These are phyloP conservation scores for Eutypella sp. DNA, from an alignment of 2,329 filamentous ascomycete species.

Conservation along the genomic window DNA sequence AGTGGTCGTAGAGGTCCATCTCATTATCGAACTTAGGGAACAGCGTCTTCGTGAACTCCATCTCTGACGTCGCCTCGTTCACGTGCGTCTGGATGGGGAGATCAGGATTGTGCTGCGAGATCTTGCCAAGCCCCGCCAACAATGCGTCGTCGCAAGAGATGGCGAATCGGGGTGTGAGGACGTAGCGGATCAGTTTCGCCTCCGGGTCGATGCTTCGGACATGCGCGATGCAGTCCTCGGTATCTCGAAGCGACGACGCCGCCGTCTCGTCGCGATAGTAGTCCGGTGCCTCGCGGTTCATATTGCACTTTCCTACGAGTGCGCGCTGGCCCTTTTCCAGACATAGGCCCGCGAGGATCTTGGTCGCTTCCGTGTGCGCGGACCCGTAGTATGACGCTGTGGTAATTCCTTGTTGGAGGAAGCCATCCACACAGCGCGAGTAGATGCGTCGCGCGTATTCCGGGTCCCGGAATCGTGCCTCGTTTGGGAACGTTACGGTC, in stretches of 20 bases:
- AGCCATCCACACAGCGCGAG: slow-evolving; percentile 46
- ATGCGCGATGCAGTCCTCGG: slow-evolving; percentile 43
- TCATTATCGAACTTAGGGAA: slow-evolving; percentile 54
- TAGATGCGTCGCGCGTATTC: slow-evolving; percentile 50
- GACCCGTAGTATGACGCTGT: slow-evolving; percentile 58
- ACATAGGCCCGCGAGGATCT: slow-evolving; percentile 51
- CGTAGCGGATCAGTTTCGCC: slow-evolving; percentile 39
- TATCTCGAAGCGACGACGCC: slow-evolving; percentile 44
- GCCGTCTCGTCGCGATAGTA: slow-evolving; percentile 45
- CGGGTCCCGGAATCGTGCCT: slow-evolving; percentile 53
- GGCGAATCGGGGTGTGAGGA: slow-evolving; percentile 57
- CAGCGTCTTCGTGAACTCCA: slow-evolving; percentile 46
- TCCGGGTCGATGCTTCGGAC: slow-evolving; percentile 41
- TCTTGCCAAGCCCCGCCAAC: slow-evolving; percentile 49
- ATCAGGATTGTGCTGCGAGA: slow-evolving; percentile 42
- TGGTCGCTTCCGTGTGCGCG: slow-evolving; percentile 50
- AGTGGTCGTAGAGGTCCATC: slow-evolving; percentile 54
- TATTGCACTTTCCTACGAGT: slow-evolving; percentile 59
- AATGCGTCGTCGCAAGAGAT: slow-evolving; percentile 54
- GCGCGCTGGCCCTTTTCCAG: slow-evolving; percentile 50
- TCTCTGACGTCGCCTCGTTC: slow-evolving; percentile 59
- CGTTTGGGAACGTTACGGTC: slow-evolving; percentile 59
- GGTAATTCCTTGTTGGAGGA: slow-evolving; percentile 58
- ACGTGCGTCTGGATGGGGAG: slow-evolving; percentile 63
- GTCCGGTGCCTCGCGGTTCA: slow-evolving; percentile 51